Conservation (phyloP, 2,329 filamentous ascomycete species). For the Cytospora leucostoma region DNA sequence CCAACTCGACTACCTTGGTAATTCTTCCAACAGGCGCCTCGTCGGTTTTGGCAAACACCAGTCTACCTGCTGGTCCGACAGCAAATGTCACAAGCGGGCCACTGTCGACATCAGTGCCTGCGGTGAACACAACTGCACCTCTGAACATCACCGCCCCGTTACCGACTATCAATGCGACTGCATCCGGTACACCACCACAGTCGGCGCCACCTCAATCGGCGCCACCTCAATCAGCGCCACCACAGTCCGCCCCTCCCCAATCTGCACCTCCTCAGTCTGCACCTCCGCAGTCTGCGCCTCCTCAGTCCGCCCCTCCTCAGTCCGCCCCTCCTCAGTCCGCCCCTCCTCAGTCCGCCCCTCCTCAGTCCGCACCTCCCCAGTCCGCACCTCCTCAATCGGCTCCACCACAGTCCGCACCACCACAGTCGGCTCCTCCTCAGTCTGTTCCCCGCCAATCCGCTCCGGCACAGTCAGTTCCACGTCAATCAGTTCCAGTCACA, state of each 20-base stretch:
- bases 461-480: not conserved
- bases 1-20: conserved; percentile 20
- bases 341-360: conserved; percentile 8
- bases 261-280: conserved; percentile 11
- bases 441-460: conserved; percentile 11
- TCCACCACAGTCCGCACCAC: not conserved
- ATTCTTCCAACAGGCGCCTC: conserved; percentile 11
- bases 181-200: not conserved
- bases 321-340: conserved; percentile 6
- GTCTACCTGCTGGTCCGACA: conserved; percentile 14
- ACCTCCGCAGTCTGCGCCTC: conserved; percentile 1
- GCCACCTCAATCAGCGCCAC: conserved; percentile 2
- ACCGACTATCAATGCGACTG: conserved; percentile 9
- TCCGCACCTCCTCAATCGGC: not conserved
- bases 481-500: not conserved
- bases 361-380: not conserved
- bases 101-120: conserved; percentile 6
- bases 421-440: not conserved
- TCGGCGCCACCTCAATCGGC: not conserved
- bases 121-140: conserved; percentile 17
- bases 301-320: conserved; percentile 1
- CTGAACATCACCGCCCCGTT: conserved; percentile 19
- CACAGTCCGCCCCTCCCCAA: conserved; percentile 3
- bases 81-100: conserved; percentile 19
- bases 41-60: conserved; percentile 9